phyloP scores from a whole-genome alignment of 78 protist species.

The Diacronema lutheri region DNA sequence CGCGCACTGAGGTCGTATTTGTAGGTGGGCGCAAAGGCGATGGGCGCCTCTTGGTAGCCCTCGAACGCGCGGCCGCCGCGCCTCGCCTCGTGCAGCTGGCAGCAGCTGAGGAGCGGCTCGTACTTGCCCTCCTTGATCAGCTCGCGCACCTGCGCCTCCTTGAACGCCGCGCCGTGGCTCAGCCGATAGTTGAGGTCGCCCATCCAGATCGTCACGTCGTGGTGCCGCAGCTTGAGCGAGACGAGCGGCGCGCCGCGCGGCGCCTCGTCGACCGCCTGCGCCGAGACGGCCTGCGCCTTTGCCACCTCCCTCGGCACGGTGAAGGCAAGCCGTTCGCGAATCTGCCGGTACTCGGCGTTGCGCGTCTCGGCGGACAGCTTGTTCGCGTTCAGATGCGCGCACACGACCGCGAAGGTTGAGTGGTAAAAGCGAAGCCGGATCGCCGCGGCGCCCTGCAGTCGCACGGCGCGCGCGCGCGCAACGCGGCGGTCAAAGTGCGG shows the following conservation, averaged over 20 bases:
- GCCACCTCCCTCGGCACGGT: background rate
- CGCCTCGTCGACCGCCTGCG: background rate
- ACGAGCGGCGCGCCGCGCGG: background rate
- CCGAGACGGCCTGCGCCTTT: background rate
- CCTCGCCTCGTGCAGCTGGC: background rate
- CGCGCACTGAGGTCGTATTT: slow-evolving; percentile 8
- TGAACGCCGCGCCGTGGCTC: background rate
- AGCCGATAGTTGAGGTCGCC: slow-evolving; percentile 17
- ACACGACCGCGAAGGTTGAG: background rate
- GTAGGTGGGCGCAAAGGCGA: slow-evolving; percentile 26
- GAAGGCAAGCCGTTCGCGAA: background rate
- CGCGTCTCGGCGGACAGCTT: background rate
- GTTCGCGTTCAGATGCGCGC: background rate
- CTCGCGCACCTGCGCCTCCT: background rate
- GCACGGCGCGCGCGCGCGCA: too few relatives aligned
- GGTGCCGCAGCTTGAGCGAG: background rate
- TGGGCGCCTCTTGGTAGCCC: background rate
- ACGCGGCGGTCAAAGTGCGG: too few relatives aligned
- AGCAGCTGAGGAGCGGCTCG: background rate
- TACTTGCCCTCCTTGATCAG: background rate
- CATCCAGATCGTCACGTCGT: background rate
- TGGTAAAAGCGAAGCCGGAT: background rate
- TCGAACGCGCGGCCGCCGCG: background rate
- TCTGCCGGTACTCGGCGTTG: background rate
- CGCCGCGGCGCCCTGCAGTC: slow-evolving; percentile 15